Evolutionary conservation across 2,329 filamentous ascomycete genomes (phyloP).

Genomic region (Neocucurbitaria cava): DNA sequence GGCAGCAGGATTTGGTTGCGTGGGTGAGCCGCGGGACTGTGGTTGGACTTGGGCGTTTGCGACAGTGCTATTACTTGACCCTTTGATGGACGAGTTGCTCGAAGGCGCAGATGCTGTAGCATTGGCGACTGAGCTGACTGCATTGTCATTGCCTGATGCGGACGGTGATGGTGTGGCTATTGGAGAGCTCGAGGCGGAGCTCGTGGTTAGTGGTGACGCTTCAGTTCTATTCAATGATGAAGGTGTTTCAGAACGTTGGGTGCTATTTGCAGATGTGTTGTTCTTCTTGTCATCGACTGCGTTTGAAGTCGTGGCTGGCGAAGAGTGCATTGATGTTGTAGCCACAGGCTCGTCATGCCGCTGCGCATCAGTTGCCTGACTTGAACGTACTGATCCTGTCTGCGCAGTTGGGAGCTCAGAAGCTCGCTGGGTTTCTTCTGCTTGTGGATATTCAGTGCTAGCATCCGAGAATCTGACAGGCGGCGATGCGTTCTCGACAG

Average conservation of each 20-base stretch:
- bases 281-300: background rate
- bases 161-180: slow-evolving; percentile 5
- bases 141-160: slow-evolving; percentile 12
- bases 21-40: slow-evolving; percentile 44
- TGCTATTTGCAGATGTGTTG: background rate
- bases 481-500: background rate
- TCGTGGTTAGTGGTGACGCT: slow-evolving; percentile 3
- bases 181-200: slow-evolving; percentile 7
- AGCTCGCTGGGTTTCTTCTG: background rate
- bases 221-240: slow-evolving; percentile 1
- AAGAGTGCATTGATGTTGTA: background rate
- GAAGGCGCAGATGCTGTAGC: slow-evolving; percentile 17
- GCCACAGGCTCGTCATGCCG: background rate
- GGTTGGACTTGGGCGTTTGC: slow-evolving; percentile 22
- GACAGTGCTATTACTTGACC: slow-evolving; percentile 24
- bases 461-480: slow-evolving; percentile 2
- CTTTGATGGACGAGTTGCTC: slow-evolving; percentile 14
- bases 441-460: background rate
- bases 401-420: background rate
- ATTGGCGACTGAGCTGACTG: slow-evolving; percentile 13
- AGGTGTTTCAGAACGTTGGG: background rate
- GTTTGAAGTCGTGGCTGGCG: background rate
- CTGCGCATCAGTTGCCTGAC: background rate
- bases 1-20: slow-evolving; percentile 61
- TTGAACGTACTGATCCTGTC: background rate